Conservation (phyloP, 345 rosid genomes). For the Turritis glabra region DNA sequence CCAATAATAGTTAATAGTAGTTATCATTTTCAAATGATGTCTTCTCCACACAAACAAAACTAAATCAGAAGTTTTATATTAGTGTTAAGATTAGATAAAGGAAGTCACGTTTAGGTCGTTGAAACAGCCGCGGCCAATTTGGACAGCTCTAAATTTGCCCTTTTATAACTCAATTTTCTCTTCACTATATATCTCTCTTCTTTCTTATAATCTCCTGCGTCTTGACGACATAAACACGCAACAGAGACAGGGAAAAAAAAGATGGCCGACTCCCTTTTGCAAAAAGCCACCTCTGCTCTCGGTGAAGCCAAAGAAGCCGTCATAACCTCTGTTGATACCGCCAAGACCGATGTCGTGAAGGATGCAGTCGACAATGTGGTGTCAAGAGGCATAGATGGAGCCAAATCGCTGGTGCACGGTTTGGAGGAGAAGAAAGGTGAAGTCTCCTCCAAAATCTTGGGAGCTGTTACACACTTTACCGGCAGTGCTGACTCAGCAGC, state of each 20-base stretch:
- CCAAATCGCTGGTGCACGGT: conserved; percentile 28
- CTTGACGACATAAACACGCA: conserved; percentile 2
- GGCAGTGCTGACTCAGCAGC: conserved; percentile 23
- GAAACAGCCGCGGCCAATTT: conserved; percentile 5
- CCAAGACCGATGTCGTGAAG: conserved; percentile 20
- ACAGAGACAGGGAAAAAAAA: conserved; percentile 10
- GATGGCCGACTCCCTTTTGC: conserved; percentile 27
- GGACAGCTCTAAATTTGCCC: conserved; percentile 17
- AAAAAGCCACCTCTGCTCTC: conserved; percentile 35
- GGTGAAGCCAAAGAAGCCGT: conserved; percentile 19
- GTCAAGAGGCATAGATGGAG: conserved; percentile 39
- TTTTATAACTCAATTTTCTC: not conserved
- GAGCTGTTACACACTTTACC: conserved; percentile 24
- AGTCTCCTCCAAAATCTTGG: conserved; percentile 33
- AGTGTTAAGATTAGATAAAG: not conserved
- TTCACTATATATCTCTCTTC: conserved; percentile 3
- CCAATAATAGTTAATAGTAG: conserved; percentile 7
- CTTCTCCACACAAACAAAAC: conserved; percentile 23
- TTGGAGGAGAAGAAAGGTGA: conserved; percentile 40
- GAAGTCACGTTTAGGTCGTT: conserved; percentile 12
- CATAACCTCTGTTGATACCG: conserved; percentile 8
- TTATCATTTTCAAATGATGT: conserved; percentile 13
- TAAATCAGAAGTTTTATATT: not conserved
- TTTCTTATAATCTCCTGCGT: conserved; percentile 11
- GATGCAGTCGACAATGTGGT: conserved; percentile 33